Percentiles rank a stretch among this genome's conserved stretches.
These are phyloP conservation scores for Pseudoneurospora amorphoporcata DNA, from an alignment of 495 filamentous ascomycete species.

Conservation along the genomic window DNA sequence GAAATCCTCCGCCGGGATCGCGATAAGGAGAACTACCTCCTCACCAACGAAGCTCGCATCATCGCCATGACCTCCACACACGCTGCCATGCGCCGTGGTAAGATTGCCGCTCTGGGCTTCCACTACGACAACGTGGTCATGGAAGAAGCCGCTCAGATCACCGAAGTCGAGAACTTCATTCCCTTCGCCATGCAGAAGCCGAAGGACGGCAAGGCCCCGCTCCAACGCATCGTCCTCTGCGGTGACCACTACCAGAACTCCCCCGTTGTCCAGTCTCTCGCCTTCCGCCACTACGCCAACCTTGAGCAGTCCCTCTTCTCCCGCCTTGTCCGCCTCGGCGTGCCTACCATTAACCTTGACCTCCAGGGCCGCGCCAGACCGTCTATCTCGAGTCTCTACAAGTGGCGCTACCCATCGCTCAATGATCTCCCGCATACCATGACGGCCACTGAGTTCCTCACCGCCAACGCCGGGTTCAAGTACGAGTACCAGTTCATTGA, in stretches of 20 bases:
- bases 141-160: slow-evolving; percentile 98
- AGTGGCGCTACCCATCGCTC: slow-evolving; percentile 82
- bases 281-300: slow-evolving; percentile 93
- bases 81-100: slow-evolving; percentile 90
- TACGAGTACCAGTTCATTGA: slow-evolving; percentile 97
- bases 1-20: slow-evolving; percentile 80
- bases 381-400: slow-evolving; percentile 79
- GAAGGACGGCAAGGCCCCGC: slow-evolving; percentile 56
- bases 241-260: slow-evolving; percentile 97
- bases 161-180: slow-evolving; percentile 95
- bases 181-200: slow-evolving; percentile 81
- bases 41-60: slow-evolving; percentile 89
- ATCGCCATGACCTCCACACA: slow-evolving; percentile 98
- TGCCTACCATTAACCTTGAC: slow-evolving; percentile 81
- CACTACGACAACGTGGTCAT: slow-evolving; percentile 97
- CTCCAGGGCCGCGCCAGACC: slow-evolving; percentile 84
- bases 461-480: slow-evolving; percentile 82
- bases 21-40: slow-evolving; percentile 90
- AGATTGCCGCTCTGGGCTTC: slow-evolving; percentile 87
- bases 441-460: slow-evolving; percentile 56
- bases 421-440: slow-evolving; percentile 69
- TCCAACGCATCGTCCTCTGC: slow-evolving; percentile 85
- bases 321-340: slow-evolving; percentile 77
- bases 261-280: slow-evolving; percentile 87
- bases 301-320: slow-evolving; percentile 93